These are phyloP conservation scores for Amanita jacksonii DNA, from an alignment of 768 basidiomycete genomes.

Conservation along the genomic window DNA sequence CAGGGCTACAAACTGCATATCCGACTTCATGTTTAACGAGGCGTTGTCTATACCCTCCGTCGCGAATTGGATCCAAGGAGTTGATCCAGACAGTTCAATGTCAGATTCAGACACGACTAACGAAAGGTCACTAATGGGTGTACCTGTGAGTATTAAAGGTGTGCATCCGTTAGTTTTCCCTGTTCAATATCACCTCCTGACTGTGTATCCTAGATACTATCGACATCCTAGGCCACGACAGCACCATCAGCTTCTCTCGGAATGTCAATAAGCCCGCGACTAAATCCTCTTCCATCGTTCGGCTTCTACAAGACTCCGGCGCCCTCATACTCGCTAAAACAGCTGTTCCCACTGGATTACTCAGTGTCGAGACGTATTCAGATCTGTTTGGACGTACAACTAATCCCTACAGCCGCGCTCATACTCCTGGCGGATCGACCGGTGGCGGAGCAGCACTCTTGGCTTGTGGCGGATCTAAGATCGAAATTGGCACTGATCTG, in stretches of 20 bases:
- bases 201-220: slow-evolving; percentile 25
- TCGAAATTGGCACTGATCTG: slow-evolving; percentile 67
- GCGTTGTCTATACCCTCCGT: slow-evolving; percentile 28
- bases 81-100: slow-evolving; percentile 24
- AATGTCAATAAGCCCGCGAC: slow-evolving; percentile 33
- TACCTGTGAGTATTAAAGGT: slow-evolving; percentile 67
- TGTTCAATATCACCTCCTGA: slow-evolving; percentile 6
- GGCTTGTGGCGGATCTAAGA: slow-evolving; percentile 52
- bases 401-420: slow-evolving; percentile 50
- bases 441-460: slow-evolving; percentile 64
- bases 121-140: slow-evolving; percentile 48
- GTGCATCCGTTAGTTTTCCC: slow-evolving; percentile 7
- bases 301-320: slow-evolving; percentile 50
- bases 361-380: slow-evolving; percentile 48
- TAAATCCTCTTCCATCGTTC: slow-evolving; percentile 44
- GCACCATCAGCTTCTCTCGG: slow-evolving; percentile 52
- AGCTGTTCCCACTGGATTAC: slow-evolving; percentile 44
- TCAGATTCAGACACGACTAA: slow-evolving; percentile 21
- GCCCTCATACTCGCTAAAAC: slow-evolving; percentile 60
- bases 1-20: slow-evolving; percentile 53
- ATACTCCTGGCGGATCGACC: slow-evolving; percentile 53
- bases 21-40: slow-evolving; percentile 53
- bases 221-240: slow-evolving; percentile 47
- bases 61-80: slow-evolving; percentile 29
- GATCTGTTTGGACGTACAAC: slow-evolving; percentile 52